Evolutionary conservation across 108 stramenopile species (phyloP).

Genomic region (Nitzschia sp.): DNA sequence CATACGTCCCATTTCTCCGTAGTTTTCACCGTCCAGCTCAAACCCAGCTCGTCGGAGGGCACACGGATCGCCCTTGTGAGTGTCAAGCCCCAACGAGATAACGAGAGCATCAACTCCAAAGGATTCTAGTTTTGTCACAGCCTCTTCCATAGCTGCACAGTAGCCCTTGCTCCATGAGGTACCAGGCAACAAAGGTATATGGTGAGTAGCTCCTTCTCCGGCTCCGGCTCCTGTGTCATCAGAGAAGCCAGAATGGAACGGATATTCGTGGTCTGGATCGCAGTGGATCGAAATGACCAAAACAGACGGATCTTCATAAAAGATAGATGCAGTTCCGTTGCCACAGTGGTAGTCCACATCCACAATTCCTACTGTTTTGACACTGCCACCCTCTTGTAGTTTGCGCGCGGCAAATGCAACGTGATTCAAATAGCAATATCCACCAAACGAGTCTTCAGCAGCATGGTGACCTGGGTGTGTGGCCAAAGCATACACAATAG

Average conservation of each 20-base stretch:
- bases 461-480: constrained; percentile 88
- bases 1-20: constrained; percentile 50
- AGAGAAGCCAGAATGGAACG: constrained; percentile 74
- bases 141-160: constrained; percentile 44
- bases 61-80: constrained; percentile 66
- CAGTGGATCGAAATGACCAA: constrained; percentile 75
- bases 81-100: constrained; percentile 78
- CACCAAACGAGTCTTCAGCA: constrained; percentile 69
- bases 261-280: constrained; percentile 80
- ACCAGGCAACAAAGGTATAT: constrained; percentile 67
- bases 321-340: constrained; percentile 79
- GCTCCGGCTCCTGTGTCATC: constrained; percentile 63
- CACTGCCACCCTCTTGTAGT: constrained; percentile 33
- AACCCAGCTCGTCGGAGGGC: constrained; percentile 71
- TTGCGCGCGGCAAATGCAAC: constrained; percentile 56
- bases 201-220: constrained; percentile 51
- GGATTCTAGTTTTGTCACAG: constrained; percentile 41
- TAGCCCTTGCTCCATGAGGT: constrained; percentile 62
- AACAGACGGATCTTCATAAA: constrained; percentile 60
- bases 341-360: constrained; percentile 77
- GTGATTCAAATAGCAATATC: constrained; percentile 83
- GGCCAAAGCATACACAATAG: constrained; percentile 55
- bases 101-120: constrained; percentile 61
- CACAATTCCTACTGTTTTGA: constrained; percentile 39
- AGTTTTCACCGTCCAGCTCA: constrained; percentile 53